A percentile compares a stretch with the other conserved stretches of the same genome.
phyloP scores from a whole-genome alignment of 2,329 filamentous ascomycete genomes.

The Tolypocladium cylindrosporum region DNA sequence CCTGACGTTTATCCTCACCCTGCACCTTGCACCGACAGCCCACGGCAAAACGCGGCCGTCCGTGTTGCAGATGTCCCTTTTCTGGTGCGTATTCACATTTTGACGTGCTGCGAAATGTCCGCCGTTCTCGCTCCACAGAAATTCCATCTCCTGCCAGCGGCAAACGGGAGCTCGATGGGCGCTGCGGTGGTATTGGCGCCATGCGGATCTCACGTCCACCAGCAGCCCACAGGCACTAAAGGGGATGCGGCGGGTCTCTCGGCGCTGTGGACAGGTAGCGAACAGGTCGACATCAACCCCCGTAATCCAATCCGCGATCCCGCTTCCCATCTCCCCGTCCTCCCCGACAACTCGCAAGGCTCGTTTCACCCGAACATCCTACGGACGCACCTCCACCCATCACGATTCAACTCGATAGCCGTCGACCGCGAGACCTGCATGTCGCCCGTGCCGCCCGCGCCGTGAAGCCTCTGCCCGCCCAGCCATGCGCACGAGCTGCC shows the following conservation, averaged over 20 bases:
- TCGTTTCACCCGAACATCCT: not conserved
- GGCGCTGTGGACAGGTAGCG: not conserved
- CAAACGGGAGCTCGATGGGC: not conserved
- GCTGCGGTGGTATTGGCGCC: not conserved
- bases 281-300: not conserved
- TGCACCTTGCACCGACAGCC: not conserved
- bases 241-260: not conserved
- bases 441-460: not conserved
- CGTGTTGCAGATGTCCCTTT: not conserved
- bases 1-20: not conserved
- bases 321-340: not conserved
- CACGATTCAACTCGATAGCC: not conserved
- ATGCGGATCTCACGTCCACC: not conserved
- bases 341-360: not conserved
- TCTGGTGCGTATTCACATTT: not conserved
- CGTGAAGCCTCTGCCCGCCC: slow-evolving; percentile 1
- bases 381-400: not conserved
- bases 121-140: not conserved
- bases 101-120: not conserved
- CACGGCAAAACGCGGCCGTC: not conserved
- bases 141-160: not conserved
- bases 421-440: not conserved
- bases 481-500: slow-evolving; percentile 13
- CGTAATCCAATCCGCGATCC: not conserved
- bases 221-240: not conserved